Conservation (phyloP, 768 basidiomycete genomes). For the Podaxis carcinomalis region DNA sequence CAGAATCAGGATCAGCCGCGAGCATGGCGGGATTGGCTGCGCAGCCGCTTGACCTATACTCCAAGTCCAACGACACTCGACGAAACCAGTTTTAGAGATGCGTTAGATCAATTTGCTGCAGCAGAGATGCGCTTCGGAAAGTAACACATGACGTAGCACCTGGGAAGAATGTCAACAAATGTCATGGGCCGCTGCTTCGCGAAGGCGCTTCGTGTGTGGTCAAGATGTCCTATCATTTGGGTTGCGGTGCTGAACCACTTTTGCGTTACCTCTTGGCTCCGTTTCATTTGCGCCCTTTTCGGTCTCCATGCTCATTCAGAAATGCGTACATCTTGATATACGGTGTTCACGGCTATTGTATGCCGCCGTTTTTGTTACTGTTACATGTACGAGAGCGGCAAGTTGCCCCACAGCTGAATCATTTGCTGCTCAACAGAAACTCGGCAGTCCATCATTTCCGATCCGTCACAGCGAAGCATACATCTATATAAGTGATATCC, state of each 20-base stretch:
- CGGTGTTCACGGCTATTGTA: not conserved
- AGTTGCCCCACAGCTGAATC: not conserved
- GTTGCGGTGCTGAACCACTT: not conserved
- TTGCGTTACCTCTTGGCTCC: not conserved
- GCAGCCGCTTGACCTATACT: conserved; percentile 3
- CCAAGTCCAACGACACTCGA: conserved; percentile 30
- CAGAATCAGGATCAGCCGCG: conserved; percentile 8
- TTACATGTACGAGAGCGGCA: not conserved
- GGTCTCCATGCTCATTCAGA: not conserved
- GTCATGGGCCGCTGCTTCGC: not conserved
- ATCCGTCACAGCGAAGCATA: not conserved
- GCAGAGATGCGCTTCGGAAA: conserved; percentile 81
- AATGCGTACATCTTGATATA: not conserved
- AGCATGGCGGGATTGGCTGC: conserved; percentile 9
- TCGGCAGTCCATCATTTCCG: conserved; percentile 6
- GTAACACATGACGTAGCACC: conserved; percentile 25
- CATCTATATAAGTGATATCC: conserved; percentile 1
- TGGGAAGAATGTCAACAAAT: not conserved
- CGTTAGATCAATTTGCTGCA: conserved; percentile 66
- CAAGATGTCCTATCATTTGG: not conserved
- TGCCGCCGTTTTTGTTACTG: not conserved
- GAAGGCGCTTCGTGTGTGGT: not conserved
- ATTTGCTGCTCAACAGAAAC: not conserved
- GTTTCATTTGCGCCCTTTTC: not conserved
- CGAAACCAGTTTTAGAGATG: conserved; percentile 59